Evolutionary conservation across 140 eudicot species (phyloP).

Genomic region (Stevia rebaudiana): DNA sequence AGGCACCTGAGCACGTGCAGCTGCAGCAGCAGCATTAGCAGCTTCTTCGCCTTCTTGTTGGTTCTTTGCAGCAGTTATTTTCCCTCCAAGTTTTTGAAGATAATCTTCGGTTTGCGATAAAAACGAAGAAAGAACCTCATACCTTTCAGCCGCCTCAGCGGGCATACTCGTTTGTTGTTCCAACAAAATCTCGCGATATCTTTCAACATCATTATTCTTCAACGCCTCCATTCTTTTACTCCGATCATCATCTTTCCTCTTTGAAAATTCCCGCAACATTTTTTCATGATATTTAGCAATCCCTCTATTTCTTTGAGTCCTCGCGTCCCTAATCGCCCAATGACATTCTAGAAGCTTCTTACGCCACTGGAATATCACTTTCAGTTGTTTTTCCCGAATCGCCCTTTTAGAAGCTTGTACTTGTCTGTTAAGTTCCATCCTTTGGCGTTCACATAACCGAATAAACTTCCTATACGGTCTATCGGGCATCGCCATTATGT

Average conservation of each 20-base stretch:
- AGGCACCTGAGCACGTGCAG: conserved; percentile 88
- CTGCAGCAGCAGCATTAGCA: conserved; percentile 73
- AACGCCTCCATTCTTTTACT: conserved; percentile 93
- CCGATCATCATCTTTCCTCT: conserved; percentile 82
- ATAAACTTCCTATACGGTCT: conserved; percentile 81
- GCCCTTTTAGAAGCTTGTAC: conserved; percentile 67
- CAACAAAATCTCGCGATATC: conserved; percentile 82
- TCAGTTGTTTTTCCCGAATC: conserved; percentile 78
- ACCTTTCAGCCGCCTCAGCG: conserved; percentile 95
- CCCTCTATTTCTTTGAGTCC: conserved; percentile 89
- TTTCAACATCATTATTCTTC: conserved; percentile 93
- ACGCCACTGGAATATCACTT: conserved; percentile 80
- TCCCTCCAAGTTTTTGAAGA: conserved; percentile 83
- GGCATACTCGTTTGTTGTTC: conserved; percentile 87
- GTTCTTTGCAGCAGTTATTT: conserved; percentile 87
- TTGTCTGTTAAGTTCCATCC: conserved; percentile 70
- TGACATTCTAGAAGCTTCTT: conserved; percentile 96
- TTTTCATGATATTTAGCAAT: conserved; percentile 91
- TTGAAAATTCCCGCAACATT: conserved; percentile 91
- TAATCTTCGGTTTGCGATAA: conserved; percentile 91
- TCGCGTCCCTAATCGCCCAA: conserved; percentile 91
- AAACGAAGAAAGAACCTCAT: conserved; percentile 84
- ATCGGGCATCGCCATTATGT: conserved; percentile 96
- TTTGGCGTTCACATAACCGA: conserved; percentile 82
- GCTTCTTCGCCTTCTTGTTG: conserved; percentile 97